A percentile compares a stretch with the other conserved stretches of the same genome.
phyloP scores from a whole-genome alignment of 495 filamentous ascomycete genomes.

The Lasiosphaeria hispida region DNA sequence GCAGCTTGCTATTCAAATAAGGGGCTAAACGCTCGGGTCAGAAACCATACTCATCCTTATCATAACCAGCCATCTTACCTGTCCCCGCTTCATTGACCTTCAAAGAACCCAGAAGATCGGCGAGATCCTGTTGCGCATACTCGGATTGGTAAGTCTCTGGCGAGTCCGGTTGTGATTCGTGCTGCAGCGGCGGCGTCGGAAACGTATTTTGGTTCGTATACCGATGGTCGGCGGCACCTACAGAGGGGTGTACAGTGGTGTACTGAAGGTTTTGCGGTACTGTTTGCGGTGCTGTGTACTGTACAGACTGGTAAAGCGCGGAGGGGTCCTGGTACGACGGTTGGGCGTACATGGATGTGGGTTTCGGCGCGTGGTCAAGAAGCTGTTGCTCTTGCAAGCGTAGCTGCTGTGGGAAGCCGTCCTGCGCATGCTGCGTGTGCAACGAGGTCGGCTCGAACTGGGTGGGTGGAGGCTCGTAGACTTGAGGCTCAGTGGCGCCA shows the following conservation, averaged over 20 bases:
- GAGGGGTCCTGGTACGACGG: slow-evolving; percentile 39
- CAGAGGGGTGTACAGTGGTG: slow-evolving; percentile 42
- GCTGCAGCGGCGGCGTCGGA: slow-evolving; percentile 52
- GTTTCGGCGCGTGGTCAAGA: slow-evolving; percentile 34
- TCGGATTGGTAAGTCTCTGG: slow-evolving; percentile 58
- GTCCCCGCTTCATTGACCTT: slow-evolving; percentile 86
- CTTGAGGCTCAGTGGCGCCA: slow-evolving; percentile 52
- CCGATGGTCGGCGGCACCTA: slow-evolving; percentile 50
- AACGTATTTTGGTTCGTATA: slow-evolving; percentile 48
- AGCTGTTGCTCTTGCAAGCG: slow-evolving; percentile 45
- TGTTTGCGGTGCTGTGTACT: slow-evolving; percentile 44
- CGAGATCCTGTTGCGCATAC: slow-evolving; percentile 68
- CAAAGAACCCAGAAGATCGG: slow-evolving; percentile 78
- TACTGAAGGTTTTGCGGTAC: slow-evolving; percentile 51
- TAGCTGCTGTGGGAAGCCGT: slow-evolving; percentile 55
- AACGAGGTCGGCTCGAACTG: slow-evolving; percentile 35
- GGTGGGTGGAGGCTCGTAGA: slow-evolving; percentile 45
- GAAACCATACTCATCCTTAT: neutral
- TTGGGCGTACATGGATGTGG: slow-evolving; percentile 38
- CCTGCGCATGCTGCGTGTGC: slow-evolving; percentile 41
- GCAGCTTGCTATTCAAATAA: slow-evolving; percentile 76
- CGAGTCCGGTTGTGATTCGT: slow-evolving; percentile 44
- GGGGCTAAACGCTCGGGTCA: slow-evolving; percentile 55
- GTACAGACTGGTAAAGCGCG: slow-evolving; percentile 43
- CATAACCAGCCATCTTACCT: slow-evolving; percentile 56